Evolutionary conservation across 305 asterid genomes (phyloP), one percentile per base, ranked within the genome.

Genomic region (Fraxinus nigra): DNA sequence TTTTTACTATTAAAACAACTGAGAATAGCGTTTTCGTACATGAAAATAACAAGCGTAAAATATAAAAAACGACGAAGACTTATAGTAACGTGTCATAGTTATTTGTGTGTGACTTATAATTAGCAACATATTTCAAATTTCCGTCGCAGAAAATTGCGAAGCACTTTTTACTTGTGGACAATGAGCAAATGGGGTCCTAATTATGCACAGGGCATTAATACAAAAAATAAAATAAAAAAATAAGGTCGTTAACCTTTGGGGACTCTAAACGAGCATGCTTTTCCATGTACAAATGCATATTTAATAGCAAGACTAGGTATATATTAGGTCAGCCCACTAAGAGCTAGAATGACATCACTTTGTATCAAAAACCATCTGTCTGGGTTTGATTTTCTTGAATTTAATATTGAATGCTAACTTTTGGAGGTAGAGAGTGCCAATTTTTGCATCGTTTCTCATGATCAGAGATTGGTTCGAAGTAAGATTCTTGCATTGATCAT

Each of bases 171-270:
- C n/a, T 32, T 33, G 13, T n/a, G 56, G 30, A 26, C 5, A 63
- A 63, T 63, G 72, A 22, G 72, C 16, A 63, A 69, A 77, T 56
- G 79, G 35, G 77, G 67, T 51, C 2, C 65, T 34, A 70, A 59
- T 10, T 61, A 34, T 34, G 5, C 13, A 40, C 20, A 59, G 32
- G 43, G 65, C 48, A 59, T 34, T 11, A 56, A 37, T 22, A 81
- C 48, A 37, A 75, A 80, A 80, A 80, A 72, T 4, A 33, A 1
- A 33, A 32, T 1, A 30, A 30, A 30, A 30, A 30, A 35, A 73
- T 56, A 35, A 80, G 73, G 30, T 13, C 63, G 56, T 48, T 56
- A 81, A 74, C 80, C 80, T 54, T 81, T 81, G 80, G 84, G 32
- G 76, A 75, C 80, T 75, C 65, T 28, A 59, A 75, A 75, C 48